Base-by-base conservation (phyloP, 257 asterid species). In the Jacaranda copaia region DNA sequence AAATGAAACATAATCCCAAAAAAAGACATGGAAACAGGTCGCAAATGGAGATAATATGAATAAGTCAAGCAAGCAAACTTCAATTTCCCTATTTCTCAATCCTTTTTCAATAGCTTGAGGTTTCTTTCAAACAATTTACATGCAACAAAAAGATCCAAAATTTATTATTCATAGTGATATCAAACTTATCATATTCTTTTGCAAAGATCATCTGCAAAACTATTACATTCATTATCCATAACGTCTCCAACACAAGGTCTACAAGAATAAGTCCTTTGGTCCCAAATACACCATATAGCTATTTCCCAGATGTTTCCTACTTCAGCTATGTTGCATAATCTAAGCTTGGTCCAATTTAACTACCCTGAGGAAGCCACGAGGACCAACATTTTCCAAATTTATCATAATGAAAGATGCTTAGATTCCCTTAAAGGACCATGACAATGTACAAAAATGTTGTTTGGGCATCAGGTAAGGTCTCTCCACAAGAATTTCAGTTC, bases 371-470 rank as follows among this genome's bases (percentile, higher is more conserved):
- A 73, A 72, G 59, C 72, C 36, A 36, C 53, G n/a, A 35, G 66
- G 38, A 60, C 60, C 66, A 18, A 25, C 18, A 51, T n/a, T 39
- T 76, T 77, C 48, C 82, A 77, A 52, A 73, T 65, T 39, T 36
- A 72, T 65, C 70, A 73, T 10, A 60, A 51, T 20, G 65, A 36
- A 61, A 67, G 13, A 39, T 72, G 73, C 52, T 66, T 60, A 43
- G n/a, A 53, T 64, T 45, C 36, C 67, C 65, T 66, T 64, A 15
- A 74, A 51, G 61, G 49, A n/a, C 57, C 40, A 58, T 32, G 67
- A 48, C 36, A 64, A 57, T 19, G 40, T 18, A 8, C 19, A 42
- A 63, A 51, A 59, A 38, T 5, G n/a, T 11, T 4, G 19, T 39
- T 62, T 55, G 66, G 43, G 40, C 19, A 5, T 20, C 63, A 4